Evolutionary conservation across 805 yeast genomes (phyloP).

Genomic region (Saccharomyces mikatae): DNA sequence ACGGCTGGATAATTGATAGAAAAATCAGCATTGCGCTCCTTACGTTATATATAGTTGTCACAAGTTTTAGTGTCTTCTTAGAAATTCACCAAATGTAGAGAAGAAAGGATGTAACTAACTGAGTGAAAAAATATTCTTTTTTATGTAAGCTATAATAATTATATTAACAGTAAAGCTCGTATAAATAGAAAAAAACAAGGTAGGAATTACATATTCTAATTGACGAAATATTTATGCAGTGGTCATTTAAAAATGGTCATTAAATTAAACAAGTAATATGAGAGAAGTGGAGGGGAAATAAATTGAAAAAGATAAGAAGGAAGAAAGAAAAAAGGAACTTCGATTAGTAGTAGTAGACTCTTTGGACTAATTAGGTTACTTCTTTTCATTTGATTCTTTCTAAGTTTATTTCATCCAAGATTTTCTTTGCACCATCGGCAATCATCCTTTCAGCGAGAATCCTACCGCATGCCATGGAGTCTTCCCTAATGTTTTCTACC

Average conservation of each 20-base stretch:
- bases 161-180: background rate
- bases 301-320: background rate
- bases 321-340: background rate
- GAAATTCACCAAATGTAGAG: constrained; percentile 7
- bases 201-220: background rate
- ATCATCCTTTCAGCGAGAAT: constrained; percentile 60
- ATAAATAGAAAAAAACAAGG: background rate
- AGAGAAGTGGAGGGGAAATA: background rate
- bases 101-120: background rate
- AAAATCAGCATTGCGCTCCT: constrained; percentile 32
- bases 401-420: constrained; percentile 72
- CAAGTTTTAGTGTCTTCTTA: constrained; percentile 15
- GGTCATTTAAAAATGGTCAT: background rate
- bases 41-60: constrained; percentile 13
- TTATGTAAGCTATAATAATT: background rate
- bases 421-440: constrained; percentile 71
- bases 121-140: background rate
- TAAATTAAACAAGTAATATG: constrained; percentile 8
- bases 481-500: constrained; percentile 39
- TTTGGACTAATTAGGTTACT: constrained; percentile 21
- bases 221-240: background rate
- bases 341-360: background rate
- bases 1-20: constrained; percentile 39
- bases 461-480: constrained; percentile 65
- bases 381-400: constrained; percentile 42